Evolutionary conservation across 2,329 filamentous ascomycete genomes (phyloP).

Genomic region (Fusarium subglutinans): DNA sequence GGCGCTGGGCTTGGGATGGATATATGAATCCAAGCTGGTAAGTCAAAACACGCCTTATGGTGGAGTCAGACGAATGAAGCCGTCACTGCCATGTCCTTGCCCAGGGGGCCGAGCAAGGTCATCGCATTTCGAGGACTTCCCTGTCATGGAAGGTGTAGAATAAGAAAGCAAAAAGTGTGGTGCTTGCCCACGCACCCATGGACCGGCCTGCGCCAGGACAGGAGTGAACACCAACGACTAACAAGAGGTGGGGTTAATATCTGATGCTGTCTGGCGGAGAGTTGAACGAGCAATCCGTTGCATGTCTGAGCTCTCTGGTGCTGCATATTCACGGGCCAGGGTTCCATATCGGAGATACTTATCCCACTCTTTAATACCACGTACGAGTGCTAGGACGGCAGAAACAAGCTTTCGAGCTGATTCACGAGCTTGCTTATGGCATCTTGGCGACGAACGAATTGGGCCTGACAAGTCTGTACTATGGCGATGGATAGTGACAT

Average conservation of each 20-base stretch:
- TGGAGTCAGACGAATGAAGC: slow-evolving; percentile 36
- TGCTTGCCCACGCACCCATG: slow-evolving; percentile 34
- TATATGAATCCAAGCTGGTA: slow-evolving; percentile 39
- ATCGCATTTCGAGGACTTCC: slow-evolving; percentile 29
- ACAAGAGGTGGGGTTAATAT: slow-evolving; percentile 30
- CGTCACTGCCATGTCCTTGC: slow-evolving; percentile 38
- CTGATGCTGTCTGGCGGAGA: slow-evolving; percentile 28
- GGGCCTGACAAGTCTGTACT: not conserved
- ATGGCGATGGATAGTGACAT: not conserved
- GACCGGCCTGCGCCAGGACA: slow-evolving; percentile 33
- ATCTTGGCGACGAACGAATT: not conserved
- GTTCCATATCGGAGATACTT: slow-evolving; percentile 28
- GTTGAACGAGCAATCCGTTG: slow-evolving; percentile 38
- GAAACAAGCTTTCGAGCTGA: not conserved
- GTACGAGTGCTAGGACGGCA: not conserved
- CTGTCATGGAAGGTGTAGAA: slow-evolving; percentile 45
- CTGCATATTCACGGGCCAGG: slow-evolving; percentile 34
- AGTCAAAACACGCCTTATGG: slow-evolving; percentile 27
- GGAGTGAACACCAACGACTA: slow-evolving; percentile 37
- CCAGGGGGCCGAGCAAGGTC: slow-evolving; percentile 36
- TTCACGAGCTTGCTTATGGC: slow-evolving; percentile 1
- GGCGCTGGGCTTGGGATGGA: slow-evolving; percentile 35
- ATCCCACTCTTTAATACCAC: slow-evolving; percentile 3
- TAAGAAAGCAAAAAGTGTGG: slow-evolving; percentile 48
- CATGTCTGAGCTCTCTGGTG: slow-evolving; percentile 40